Evolutionary conservation across 371 early-diverging fungal species (phyloP), one percentile per base, ranked within the genome.

Genomic region (Nematocida homosporus): DNA sequence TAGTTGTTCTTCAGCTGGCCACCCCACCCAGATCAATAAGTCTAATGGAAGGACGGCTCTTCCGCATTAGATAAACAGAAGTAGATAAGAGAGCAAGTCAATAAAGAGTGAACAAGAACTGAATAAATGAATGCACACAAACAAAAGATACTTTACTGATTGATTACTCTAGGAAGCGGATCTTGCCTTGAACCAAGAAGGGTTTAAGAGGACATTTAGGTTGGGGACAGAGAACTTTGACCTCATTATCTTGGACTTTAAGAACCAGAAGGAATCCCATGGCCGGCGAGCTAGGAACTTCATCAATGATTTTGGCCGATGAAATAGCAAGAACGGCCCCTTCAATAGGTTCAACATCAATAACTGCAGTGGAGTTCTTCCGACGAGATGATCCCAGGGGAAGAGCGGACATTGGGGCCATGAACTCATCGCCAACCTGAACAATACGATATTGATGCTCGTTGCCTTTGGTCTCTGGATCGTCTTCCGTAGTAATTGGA

Each of bases 361-460:
- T 52, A 8, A 80, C 79, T 5, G 57, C 78, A 6, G 65, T 54
- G 18, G 66, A 65, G 16, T 64, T 65, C 20, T 81, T 65, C 53
- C 82, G 79, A 59, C 81, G 79, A 16, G 77, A 51, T 2, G 79
- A 65, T 20, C 84, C 84, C 0, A 84, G 56, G 13, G 84, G 84
- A 32, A 84, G 65, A 2, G 84, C 84, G 50, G 79, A 81, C 42
- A 63, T 72, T 3, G 84, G 84, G 54, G 82, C 81, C 37, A 81
- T 59, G 66, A 66, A 77, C 56, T 82, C 81, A 44, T 84, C 82
- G 25, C 81, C 82, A 37, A 82, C 56, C 38, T 78, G 68, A 2
- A 83, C 67, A 34, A 81, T 56, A 23, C 42, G 66, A 38, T 65
- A 80, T 4, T 27, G 53, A 29, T 27, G 40, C 18, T 68, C 69